phyloP scores from a whole-genome alignment of 331 rosid species.

The Pyracantha coccinea region DNA sequence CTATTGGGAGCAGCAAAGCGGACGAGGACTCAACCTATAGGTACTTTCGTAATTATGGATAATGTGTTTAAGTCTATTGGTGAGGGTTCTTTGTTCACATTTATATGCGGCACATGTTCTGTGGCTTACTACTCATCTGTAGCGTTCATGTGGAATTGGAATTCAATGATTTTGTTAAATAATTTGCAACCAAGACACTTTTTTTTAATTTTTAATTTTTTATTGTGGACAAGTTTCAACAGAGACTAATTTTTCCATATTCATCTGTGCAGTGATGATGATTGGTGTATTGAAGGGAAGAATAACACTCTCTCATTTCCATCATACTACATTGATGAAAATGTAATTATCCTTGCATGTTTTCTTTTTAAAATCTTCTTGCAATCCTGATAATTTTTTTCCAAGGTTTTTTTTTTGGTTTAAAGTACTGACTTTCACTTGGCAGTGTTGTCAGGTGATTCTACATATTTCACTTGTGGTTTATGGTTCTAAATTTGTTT shows the following conservation, averaged over 20 bases:
- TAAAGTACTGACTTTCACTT: too few relatives aligned
- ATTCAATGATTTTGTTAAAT: background rate
- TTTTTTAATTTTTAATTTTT: background rate
- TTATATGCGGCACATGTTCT: background rate
- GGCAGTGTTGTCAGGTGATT: too few relatives aligned
- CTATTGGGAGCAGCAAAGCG: conserved; percentile 76
- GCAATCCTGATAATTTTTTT: background rate
- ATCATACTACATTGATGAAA: conserved; percentile 95
- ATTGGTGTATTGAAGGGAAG: conserved; percentile 83
- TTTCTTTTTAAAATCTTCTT: conserved; percentile 10
- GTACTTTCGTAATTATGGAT: conserved; percentile 26
- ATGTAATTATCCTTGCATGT: conserved; percentile 49
- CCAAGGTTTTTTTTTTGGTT: background rate
- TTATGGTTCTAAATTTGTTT: background rate
- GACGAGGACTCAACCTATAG: conserved; percentile 67
- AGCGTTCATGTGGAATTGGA: background rate
- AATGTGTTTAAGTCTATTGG: background rate
- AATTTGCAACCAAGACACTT: background rate
- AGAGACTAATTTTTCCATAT: conserved; percentile 18
- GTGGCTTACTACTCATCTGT: background rate
- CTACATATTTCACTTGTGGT: background rate
- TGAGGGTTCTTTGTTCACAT: background rate
- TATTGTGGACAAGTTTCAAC: conserved; percentile 1
- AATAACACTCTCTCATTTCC: conserved; percentile 78
- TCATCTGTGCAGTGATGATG: conserved; percentile 75